phyloP scores from a whole-genome alignment of 176 grass and related monocot genomes.

The Bolboschoenus planiculmis region DNA sequence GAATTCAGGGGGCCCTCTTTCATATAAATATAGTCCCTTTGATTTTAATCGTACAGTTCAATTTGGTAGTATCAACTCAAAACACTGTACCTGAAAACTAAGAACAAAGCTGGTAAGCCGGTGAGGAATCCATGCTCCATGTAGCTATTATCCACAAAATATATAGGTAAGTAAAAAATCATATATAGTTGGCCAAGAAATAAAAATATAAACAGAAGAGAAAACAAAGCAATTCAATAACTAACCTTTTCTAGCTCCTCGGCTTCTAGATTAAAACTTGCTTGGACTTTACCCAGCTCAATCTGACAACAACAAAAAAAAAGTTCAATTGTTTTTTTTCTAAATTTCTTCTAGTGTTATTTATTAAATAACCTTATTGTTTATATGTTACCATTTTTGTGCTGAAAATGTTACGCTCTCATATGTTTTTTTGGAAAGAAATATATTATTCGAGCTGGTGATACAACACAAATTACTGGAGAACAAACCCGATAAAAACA shows the following conservation, averaged over 20 bases:
- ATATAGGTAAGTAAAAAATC: too few species aligned
- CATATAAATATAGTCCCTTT: background rate
- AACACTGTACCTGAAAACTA: conserved; percentile 31
- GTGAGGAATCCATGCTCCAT: conserved; percentile 42
- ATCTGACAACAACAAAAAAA: conserved; percentile 15
- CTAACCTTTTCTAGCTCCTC: conserved; percentile 34
- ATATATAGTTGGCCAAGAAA: background rate
- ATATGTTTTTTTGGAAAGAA: background rate
- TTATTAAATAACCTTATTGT: background rate
- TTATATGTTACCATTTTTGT: background rate
- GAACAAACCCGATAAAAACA: background rate
- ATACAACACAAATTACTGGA: background rate
- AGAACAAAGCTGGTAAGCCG: conserved; percentile 22
- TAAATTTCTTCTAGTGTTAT: background rate
- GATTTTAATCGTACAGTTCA: background rate
- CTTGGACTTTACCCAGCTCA: conserved; percentile 24
- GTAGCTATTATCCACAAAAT: conserved; percentile 30
- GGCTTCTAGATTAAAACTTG: conserved; percentile 13
- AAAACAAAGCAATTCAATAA: background rate
- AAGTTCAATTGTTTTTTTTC: background rate
- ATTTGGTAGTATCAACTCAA: background rate
- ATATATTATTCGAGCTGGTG: background rate
- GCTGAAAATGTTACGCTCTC: background rate
- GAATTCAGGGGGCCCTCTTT: background rate
- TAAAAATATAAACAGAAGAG: background rate